Evolutionary conservation across 306 rosid species (phyloP), one percentile per base, ranked within the genome.

Genomic region (Psophocarpus tetragonolobus): DNA sequence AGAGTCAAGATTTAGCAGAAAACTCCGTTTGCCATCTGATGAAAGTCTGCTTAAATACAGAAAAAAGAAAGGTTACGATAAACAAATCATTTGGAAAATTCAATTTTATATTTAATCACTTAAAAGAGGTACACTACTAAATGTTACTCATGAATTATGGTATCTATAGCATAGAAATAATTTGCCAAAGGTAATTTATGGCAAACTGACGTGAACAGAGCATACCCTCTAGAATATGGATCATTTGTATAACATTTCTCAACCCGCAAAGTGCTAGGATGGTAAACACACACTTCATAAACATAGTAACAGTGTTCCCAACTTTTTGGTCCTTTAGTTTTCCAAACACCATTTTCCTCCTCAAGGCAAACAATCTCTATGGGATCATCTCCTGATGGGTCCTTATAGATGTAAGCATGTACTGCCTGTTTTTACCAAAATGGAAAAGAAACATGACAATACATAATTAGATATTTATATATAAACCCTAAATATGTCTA

Each of bases 171-270:
- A 57, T 9, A 71, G 78, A 81, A 51, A 83, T 70, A 77, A 82
- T 76, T 53, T 76, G 72, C 64, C 51, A 75, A 61, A 79, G 62
- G 75, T 54, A 58, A 81, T 79, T 73, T 68, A 82, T 26, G 38
- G 69, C 68, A 68, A 86, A 75, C 33, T 79, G 75, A 65, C 74
- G 41, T 73, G 67, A 74, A 67, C 54, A 15, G 80, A 7, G 82
- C 90, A 66, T 95, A 95, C 97, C 99, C 97, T 95, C 97, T 88
- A 51, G 97, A 88, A 73, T 95, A 95, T 21, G 99, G 97, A 91
- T 95, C 99, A 68, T 87, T 95, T 77, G 93, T 86, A 85, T 71
- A 63, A 86, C 99, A 87, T 67, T 91, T 92, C 76, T 89, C 97
- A 77, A 89, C 79, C 82, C 60, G 71, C 76, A 84, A 86, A 69